Evolutionary conservation across 1,284 basidiomycete species (phyloP).

Genomic region (Pseudozyma flocculosa): DNA sequence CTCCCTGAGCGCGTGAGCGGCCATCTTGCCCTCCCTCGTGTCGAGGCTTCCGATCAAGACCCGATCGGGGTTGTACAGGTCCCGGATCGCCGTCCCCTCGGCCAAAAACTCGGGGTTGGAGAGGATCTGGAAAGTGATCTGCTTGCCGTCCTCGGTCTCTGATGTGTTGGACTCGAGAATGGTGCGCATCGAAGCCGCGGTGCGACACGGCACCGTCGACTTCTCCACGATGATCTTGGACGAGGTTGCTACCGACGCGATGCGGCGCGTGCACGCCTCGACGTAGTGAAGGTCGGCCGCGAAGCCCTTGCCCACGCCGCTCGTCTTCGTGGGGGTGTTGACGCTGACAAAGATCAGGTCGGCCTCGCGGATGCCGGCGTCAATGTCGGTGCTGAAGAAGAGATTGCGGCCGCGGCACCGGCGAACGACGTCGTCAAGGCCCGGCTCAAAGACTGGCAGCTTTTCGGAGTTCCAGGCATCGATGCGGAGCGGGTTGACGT

Average conservation of each 20-base stretch:
- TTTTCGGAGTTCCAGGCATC: constrained; percentile 84
- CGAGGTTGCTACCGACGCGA: constrained; percentile 83
- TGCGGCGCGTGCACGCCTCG: constrained; percentile 91
- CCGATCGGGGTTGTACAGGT: constrained; percentile 86
- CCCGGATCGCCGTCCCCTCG: constrained; percentile 90
- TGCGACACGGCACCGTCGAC: constrained; percentile 97
- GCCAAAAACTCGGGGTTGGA: constrained; percentile 99
- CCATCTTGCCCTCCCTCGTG: constrained; percentile 77
- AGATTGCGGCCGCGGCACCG: constrained; percentile 87
- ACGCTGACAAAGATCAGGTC: constrained; percentile 75
- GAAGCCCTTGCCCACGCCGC: constrained; percentile 92
- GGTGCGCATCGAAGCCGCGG: constrained; percentile 96
- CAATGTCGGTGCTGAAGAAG: constrained; percentile 95
- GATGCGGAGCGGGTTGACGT: constrained; percentile 90
- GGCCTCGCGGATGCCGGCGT: constrained; percentile 86
- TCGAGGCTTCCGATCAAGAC: constrained; percentile 95
- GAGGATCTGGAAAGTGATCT: constrained; percentile 92
- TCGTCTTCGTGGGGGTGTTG: constrained; percentile 98
- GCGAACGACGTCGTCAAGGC: constrained; percentile 89
- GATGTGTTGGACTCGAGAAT: constrained; percentile 94
- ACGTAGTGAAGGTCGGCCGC: constrained; percentile 77
- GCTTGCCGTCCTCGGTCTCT: constrained; percentile 64
- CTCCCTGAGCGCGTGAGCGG: constrained; percentile 72
- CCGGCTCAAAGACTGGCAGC: constrained; percentile 94
- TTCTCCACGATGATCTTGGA: constrained; percentile 99